These are phyloP conservation scores for Monsonia emarginata DNA, from an alignment of 441 rosid species.

Conservation along the genomic window DNA sequence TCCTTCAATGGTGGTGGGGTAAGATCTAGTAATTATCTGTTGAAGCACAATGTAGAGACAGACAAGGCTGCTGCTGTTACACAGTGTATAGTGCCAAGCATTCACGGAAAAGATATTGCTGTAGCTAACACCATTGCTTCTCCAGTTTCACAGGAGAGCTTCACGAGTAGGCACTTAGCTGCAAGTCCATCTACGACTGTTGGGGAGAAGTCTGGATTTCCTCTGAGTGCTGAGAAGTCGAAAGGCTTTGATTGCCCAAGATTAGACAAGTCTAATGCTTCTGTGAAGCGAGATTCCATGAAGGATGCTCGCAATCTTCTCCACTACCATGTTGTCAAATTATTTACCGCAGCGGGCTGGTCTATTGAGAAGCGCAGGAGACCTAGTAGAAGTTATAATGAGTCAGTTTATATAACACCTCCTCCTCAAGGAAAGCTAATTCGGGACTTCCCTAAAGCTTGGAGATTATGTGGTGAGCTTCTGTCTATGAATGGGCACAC, in stretches of 20 bases:
- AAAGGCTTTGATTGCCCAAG: conserved; percentile 24
- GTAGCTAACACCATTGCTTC: conserved; percentile 49
- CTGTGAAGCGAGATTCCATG: conserved; percentile 32
- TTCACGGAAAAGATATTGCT: conserved; percentile 27
- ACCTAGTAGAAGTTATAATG: conserved; percentile 44
- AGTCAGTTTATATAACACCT: conserved; percentile 56
- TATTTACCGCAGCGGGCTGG: conserved; percentile 65
- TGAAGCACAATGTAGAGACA: conserved; percentile 32
- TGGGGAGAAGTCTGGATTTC: conserved; percentile 27
- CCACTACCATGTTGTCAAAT: conserved; percentile 35
- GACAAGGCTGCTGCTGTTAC: conserved; percentile 25
- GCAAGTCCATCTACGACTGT: conserved; percentile 33
- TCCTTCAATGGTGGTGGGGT: conserved; percentile 38
- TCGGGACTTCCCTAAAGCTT: conserved; percentile 71
- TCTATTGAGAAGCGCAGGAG: conserved; percentile 44
- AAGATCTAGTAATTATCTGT: conserved; percentile 43
- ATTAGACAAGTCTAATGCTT: conserved; percentile 23
- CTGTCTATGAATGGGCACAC: conserved; percentile 32
- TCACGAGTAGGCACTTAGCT: conserved; percentile 34
- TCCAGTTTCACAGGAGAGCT: conserved; percentile 78
- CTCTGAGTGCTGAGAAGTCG: conserved; percentile 23
- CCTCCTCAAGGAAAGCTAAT: conserved; percentile 51
- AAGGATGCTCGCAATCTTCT: conserved; percentile 69
- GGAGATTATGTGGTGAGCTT: conserved; percentile 57
- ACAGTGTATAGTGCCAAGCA: conserved; percentile 28